phyloP scores from a whole-genome alignment of 805 yeast species.

The Kuraishia molischiana region DNA sequence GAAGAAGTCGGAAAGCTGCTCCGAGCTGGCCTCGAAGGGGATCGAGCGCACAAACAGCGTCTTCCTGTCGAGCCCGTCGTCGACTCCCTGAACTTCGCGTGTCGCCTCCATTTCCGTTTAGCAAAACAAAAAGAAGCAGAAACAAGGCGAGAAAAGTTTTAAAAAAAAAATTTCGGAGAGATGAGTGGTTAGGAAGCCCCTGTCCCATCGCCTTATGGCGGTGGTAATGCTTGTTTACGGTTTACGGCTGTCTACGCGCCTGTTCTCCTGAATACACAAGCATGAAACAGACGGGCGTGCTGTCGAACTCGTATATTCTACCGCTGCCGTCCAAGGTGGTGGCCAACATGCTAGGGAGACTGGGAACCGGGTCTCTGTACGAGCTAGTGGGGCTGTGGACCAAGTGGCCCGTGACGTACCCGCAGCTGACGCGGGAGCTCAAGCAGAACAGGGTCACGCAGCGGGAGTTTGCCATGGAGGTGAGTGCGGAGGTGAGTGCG shows the following conservation, averaged over 20 bases:
- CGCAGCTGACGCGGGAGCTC: slow-evolving; percentile 12
- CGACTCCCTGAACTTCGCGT: slow-evolving; percentile 4
- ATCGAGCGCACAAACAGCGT: slow-evolving; percentile 82
- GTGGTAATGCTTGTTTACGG: no score
- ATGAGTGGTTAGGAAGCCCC: background rate
- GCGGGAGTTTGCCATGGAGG: slow-evolving; percentile 8
- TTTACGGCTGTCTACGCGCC: background rate
- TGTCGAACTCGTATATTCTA: slow-evolving; percentile 24
- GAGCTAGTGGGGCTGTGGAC: slow-evolving; percentile 23
- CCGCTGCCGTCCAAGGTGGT: slow-evolving; percentile 12
- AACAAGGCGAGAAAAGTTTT: background rate
- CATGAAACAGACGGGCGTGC: slow-evolving; percentile 16
- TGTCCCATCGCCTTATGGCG: background rate
- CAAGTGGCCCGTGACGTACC: slow-evolving; percentile 18
- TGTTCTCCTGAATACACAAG: background rate
- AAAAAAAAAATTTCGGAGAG: background rate
- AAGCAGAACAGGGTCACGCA: slow-evolving; percentile 10
- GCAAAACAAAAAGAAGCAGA: background rate
- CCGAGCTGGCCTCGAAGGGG: slow-evolving; percentile 74
- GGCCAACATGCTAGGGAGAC: slow-evolving; percentile 15
- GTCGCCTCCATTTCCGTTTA: background rate
- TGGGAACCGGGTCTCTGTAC: slow-evolving; percentile 18
- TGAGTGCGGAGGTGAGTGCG: slow-evolving; percentile 5
- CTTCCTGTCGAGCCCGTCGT: slow-evolving; percentile 34
- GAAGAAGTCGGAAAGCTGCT: slow-evolving; percentile 73